Percentiles rank a stretch among this genome's conserved stretches.
Conservation (phyloP, 176 grass and related monocot species). For the Juncus effusus region DNA sequence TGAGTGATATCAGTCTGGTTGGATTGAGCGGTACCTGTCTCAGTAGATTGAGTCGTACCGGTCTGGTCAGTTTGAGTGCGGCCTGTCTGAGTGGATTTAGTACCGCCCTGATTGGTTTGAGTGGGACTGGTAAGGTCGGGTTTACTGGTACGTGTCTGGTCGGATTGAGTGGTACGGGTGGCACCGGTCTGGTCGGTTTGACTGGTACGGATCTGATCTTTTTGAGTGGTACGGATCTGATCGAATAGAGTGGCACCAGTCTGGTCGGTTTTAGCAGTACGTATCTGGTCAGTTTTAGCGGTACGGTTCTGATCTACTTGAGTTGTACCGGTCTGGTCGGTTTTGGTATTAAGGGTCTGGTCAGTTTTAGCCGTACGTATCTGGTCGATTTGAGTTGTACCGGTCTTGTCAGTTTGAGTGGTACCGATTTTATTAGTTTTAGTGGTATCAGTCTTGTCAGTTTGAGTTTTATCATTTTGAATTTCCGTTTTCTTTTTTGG, state of each 20-base stretch:
- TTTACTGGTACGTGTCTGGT: not conserved
- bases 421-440: too few species aligned
- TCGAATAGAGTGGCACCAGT: not conserved
- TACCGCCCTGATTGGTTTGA: too few species aligned
- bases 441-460: too few species aligned
- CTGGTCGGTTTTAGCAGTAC: not conserved
- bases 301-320: too few species aligned
- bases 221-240: too few species aligned
- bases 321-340: not conserved
- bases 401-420: not conserved
- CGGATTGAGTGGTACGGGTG: not conserved
- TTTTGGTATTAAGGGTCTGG: too few species aligned
- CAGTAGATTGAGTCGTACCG: not conserved
- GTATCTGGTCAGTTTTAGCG: not conserved
- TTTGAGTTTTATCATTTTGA: not conserved
- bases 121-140: too few species aligned
- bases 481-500: too few species aligned
- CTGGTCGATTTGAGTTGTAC: not conserved
- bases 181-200: not conserved
- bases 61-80: not conserved
- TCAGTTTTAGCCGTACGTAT: too few species aligned
- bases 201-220: too few species aligned
- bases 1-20: too few species aligned
- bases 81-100: too few species aligned
- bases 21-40: not conserved